These are phyloP conservation scores for Brassica napus DNA, from an alignment of 345 rosid genomes.

Conservation along the genomic window DNA sequence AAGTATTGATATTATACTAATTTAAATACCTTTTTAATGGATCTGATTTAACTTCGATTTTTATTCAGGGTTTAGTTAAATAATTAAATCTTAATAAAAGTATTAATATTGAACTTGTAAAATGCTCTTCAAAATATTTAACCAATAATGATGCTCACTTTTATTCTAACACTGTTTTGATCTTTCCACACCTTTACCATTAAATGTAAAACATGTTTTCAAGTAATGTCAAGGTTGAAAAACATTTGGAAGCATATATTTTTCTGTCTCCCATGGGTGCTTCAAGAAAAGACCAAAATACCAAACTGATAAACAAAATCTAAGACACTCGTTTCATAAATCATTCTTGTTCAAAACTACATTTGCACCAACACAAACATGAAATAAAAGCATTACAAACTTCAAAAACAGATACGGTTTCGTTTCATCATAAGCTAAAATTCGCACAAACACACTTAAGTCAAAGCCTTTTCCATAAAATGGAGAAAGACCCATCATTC, in stretches of 20 bases:
- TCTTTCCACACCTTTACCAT: too few species aligned
- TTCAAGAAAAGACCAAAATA: neutral
- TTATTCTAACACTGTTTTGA: too few species aligned
- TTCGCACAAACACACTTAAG: constrained; percentile 33
- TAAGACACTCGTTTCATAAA: neutral
- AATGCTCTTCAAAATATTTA: neutral
- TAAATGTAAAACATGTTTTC: too few species aligned
- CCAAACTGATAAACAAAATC: neutral
- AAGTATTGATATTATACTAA: too few species aligned
- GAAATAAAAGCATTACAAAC: constrained; percentile 13
- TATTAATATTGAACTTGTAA: neutral
- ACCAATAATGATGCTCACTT: neutral
- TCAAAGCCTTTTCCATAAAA: constrained; percentile 37
- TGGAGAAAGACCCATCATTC: constrained; percentile 81
- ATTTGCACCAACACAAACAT: constrained; percentile 20
- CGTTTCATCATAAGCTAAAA: neutral
- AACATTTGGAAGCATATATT: neutral
- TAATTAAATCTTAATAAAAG: too few species aligned
- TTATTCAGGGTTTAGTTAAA: too few species aligned
- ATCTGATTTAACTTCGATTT: too few species aligned
- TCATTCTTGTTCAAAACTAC: neutral
- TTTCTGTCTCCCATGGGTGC: neutral
- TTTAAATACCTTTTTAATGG: too few species aligned
- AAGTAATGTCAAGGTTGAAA: too few species aligned
- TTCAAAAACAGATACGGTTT: neutral